A percentile compares a stretch with the other conserved stretches of the same genome.
Conservation (phyloP, 2,329 filamentous ascomycete species). For the Sphaerulina populicola region DNA sequence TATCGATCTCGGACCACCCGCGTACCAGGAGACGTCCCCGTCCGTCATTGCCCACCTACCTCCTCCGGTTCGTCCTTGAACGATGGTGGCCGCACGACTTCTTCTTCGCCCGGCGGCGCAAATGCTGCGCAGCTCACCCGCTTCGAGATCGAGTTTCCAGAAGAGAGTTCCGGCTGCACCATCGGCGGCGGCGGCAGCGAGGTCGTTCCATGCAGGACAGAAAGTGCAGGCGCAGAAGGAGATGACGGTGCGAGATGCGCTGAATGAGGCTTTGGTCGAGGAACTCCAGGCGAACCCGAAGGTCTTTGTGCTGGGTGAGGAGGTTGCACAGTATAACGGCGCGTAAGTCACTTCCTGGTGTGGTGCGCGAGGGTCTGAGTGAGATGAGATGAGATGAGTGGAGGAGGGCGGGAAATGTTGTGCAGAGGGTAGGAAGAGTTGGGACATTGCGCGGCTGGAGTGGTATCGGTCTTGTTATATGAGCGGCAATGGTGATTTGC, state of each 20-base stretch:
- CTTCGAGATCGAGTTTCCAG: slow-evolving; percentile 16
- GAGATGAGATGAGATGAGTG: too few relatives aligned
- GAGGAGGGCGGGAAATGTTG: background rate
- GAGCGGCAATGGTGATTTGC: too few relatives aligned
- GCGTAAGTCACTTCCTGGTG: slow-evolving; percentile 48
- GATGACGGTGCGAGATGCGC: slow-evolving; percentile 90
- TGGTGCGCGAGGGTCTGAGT: background rate
- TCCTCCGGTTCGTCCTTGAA: background rate
- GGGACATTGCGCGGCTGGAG: too few relatives aligned
- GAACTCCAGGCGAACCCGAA: slow-evolving; percentile 91
- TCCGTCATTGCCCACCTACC: slow-evolving; percentile 2
- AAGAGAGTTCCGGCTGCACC: background rate
- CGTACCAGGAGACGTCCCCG: background rate
- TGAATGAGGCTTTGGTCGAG: slow-evolving; percentile 96
- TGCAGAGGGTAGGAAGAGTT: too few relatives aligned
- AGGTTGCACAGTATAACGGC: slow-evolving; percentile 99
- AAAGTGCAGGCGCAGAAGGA: slow-evolving; percentile 52
- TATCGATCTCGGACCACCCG: background rate
- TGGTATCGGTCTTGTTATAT: too few relatives aligned
- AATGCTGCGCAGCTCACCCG: slow-evolving; percentile 50
- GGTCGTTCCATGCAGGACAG: slow-evolving; percentile 55
- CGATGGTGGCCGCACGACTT: slow-evolving; percentile 53
- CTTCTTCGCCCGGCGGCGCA: slow-evolving; percentile 57
- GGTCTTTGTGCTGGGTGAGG: slow-evolving; percentile 93
- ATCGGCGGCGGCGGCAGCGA: slow-evolving; percentile 34